Percentiles rank a stretch among this genome's conserved stretches.
phyloP scores from a whole-genome alignment of 176 grass and related monocot genomes.

The Triticum monococcum region DNA sequence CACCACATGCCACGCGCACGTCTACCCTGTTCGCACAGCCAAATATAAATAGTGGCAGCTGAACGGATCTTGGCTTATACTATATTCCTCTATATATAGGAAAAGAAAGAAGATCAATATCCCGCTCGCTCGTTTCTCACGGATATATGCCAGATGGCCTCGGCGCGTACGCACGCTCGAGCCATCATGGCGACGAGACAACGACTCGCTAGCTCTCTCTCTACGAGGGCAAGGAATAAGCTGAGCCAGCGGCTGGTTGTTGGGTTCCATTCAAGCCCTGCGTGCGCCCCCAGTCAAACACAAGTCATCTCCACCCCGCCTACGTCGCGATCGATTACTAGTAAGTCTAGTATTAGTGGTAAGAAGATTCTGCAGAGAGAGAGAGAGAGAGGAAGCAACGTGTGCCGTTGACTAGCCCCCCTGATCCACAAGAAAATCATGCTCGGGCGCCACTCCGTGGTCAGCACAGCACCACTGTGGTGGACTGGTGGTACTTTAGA shows the following conservation, averaged over 20 bases:
- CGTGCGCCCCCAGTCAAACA: background rate
- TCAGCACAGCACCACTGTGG: too few relatives aligned
- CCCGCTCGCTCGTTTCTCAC: background rate
- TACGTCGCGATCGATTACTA: background rate
- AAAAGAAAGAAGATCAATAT: background rate
- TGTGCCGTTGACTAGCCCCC: background rate
- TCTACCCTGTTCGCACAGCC: background rate
- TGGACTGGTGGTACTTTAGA: too few relatives aligned
- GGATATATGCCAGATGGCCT: background rate
- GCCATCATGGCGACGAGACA: background rate
- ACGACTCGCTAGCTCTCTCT: background rate
- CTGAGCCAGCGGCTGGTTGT: background rate
- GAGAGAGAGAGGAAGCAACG: background rate
- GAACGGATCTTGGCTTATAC: background rate
- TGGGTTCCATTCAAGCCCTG: background rate
- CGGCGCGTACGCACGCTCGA: background rate
- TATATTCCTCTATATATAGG: background rate
- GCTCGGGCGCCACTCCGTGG: background rate
- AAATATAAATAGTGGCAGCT: background rate
- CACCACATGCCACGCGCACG: background rate
- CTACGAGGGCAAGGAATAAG: background rate
- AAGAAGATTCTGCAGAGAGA: background rate
- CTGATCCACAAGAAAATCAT: background rate
- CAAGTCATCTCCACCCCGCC: background rate
- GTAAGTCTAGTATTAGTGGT: too few relatives aligned